Evolutionary conservation across 768 basidiomycete genomes (phyloP).

Genomic region (Tricholoma sp.): DNA sequence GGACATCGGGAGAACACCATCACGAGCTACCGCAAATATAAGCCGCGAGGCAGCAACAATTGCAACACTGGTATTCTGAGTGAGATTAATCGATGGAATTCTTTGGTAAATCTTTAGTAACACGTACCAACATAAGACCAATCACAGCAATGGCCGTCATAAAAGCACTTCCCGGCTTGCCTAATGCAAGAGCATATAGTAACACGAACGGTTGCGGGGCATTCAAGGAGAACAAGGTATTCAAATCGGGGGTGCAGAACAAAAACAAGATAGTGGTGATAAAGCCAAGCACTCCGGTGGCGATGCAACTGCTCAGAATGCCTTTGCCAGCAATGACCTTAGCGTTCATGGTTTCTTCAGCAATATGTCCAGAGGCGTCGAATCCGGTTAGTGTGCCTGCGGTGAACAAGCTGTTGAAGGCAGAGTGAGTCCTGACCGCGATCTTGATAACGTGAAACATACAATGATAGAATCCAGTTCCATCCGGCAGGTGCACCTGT

Average conservation of each 20-base stretch:
- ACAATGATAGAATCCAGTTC: constrained; percentile 93
- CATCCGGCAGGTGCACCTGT: constrained; percentile 82
- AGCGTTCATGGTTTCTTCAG: constrained; percentile 85
- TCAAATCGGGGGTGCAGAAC: constrained; percentile 78
- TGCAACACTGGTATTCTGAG: constrained; percentile 78
- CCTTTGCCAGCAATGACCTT: constrained; percentile 80
- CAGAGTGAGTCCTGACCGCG: background rate
- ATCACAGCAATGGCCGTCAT: constrained; percentile 83
- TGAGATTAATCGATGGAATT: background rate
- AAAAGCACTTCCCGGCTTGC: constrained; percentile 72
- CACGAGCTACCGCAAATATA: constrained; percentile 90
- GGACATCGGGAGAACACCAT: constrained; percentile 83
- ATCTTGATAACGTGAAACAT: constrained; percentile 6
- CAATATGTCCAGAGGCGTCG: constrained; percentile 84
- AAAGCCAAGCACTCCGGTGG: constrained; percentile 79
- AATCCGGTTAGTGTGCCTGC: constrained; percentile 88
- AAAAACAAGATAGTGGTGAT: constrained; percentile 74
- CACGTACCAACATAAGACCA: constrained; percentile 76
- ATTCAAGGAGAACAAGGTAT: constrained; percentile 65
- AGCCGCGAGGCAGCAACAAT: constrained; percentile 87
- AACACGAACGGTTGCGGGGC: constrained; percentile 93
- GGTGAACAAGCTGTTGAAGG: constrained; percentile 63
- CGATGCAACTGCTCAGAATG: constrained; percentile 70
- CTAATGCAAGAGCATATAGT: constrained; percentile 79
- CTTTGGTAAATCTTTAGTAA: background rate